Evolutionary conservation across 345 rosid genomes (phyloP), one percentile per base, ranked within the genome.

Genomic region (Lepidium sativum): DNA sequence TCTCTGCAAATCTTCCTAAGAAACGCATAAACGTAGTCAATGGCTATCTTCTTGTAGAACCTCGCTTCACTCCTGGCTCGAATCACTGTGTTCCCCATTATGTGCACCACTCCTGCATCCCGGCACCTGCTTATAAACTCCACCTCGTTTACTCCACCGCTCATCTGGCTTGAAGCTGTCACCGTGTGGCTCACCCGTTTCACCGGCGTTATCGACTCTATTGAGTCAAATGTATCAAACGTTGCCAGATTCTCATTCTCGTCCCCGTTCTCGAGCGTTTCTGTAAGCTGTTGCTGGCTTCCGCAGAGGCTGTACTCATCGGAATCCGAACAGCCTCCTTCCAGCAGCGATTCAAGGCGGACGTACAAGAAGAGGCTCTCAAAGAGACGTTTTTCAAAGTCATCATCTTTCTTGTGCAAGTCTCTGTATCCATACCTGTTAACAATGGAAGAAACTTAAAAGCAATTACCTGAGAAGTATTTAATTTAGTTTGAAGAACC

Each of bases 1-100:
- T 83, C 90, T 73, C 90, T 84, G 70, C 94, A 87, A 6, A 87
- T 77, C 85, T 87, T 87, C 82, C 90, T 80, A 49, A 87, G 84
- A 75, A 84, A 84, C n/a, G 90, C 88, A 72, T 87, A 87, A 35
- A 84, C 31, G 54, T 84, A 87, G 70, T 84, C 90, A 14, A 84
- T 77, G 6, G 82, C 81, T 54, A 84, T 78, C 79, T 74, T 87
- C 80, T 83, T 80, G 76, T 80, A 81, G 63, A 87, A 78, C 58
- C 73, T 78, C 5, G 94, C 79, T 40, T 78, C 86, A 58, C 82
- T 81, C 45, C 88, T 82, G 37, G 94, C 86, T 35, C 80, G 71
- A 41, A 87, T 68, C 64, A 80, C 79, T 0, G 94, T 84, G 74
- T 83, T 87, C 23, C 94, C 94, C 64, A 87, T 72, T 68, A 87